These are phyloP conservation scores for Hemileia vastatrix DNA, from an alignment of 1,284 basidiomycete genomes.

Conservation along the genomic window DNA sequence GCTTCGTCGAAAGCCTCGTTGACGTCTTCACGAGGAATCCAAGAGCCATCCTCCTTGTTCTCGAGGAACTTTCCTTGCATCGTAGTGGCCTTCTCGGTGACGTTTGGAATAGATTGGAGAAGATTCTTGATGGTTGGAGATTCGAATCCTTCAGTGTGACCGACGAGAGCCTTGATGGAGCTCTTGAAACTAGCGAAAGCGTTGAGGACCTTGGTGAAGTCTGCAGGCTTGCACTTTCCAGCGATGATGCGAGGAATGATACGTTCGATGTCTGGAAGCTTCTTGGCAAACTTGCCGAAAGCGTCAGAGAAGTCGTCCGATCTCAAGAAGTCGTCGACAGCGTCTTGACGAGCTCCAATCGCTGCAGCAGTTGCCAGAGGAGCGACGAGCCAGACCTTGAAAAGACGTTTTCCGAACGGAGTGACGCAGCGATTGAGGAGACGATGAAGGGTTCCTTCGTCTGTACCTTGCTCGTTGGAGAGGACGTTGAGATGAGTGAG, in stretches of 20 bases:
- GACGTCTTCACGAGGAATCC: slow-evolving; percentile 32
- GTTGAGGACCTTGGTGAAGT: slow-evolving; percentile 38
- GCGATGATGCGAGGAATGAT: slow-evolving; percentile 38
- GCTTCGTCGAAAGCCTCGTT: slow-evolving; percentile 36
- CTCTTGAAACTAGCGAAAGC: slow-evolving; percentile 31
- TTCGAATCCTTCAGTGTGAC: slow-evolving; percentile 25
- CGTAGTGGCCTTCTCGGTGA: slow-evolving; percentile 30
- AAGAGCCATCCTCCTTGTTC: slow-evolving; percentile 37
- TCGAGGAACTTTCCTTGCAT: slow-evolving; percentile 32
- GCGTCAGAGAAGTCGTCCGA: slow-evolving; percentile 31
- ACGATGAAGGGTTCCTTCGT: slow-evolving; percentile 38
- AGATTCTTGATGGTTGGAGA: slow-evolving; percentile 25
- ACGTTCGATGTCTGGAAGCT: slow-evolving; percentile 40
- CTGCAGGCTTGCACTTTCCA: slow-evolving; percentile 39
- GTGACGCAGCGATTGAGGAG: slow-evolving; percentile 43
- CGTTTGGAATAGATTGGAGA: slow-evolving; percentile 34
- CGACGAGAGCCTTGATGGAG: too few species aligned
- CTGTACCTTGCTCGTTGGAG: slow-evolving; percentile 41
- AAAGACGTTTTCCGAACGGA: slow-evolving; percentile 42
- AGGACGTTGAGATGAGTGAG: slow-evolving; percentile 41
- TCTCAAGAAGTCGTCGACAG: slow-evolving; percentile 37
- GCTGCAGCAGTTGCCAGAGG: slow-evolving; percentile 33
- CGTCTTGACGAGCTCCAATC: slow-evolving; percentile 38
- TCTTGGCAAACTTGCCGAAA: slow-evolving; percentile 34
- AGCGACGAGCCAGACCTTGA: slow-evolving; percentile 41